Percentiles rank a stretch among this genome's conserved stretches.
Evolutionary conservation across 495 filamentous ascomycete species (phyloP).

Genomic region (Rhizodiscina lignyota): DNA sequence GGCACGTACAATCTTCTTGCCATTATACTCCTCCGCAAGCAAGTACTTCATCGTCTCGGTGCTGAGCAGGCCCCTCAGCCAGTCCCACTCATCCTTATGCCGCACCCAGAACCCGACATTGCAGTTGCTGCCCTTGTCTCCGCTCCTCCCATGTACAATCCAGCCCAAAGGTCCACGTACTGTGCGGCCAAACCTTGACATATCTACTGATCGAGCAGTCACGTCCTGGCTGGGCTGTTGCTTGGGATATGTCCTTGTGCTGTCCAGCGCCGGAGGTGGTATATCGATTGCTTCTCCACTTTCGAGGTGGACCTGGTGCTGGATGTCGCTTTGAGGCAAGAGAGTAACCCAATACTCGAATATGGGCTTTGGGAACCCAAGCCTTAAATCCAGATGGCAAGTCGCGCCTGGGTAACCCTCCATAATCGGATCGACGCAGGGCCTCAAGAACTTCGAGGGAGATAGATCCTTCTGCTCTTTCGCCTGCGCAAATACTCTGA

Average conservation of each 20-base stretch:
- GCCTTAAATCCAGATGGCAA: constrained; percentile 19
- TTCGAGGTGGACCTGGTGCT: constrained; percentile 16
- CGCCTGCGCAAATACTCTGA: constrained; percentile 17
- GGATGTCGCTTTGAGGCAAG: constrained; percentile 16
- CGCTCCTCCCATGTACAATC: constrained; percentile 14
- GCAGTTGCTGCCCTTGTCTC: constrained; percentile 16
- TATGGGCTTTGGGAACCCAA: constrained; percentile 17
- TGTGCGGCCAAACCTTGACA: constrained; percentile 7
- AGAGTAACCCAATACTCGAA: constrained; percentile 23
- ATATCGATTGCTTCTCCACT: constrained; percentile 12
- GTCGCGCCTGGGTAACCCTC: constrained; percentile 23
- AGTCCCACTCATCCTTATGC: constrained; percentile 13
- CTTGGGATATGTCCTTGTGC: constrained; percentile 9
- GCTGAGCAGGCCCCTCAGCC: constrained; percentile 10
- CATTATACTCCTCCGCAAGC: constrained; percentile 13
- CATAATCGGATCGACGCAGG: constrained; percentile 23
- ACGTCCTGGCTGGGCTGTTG: constrained; percentile 12
- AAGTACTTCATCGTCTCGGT: constrained; percentile 10
- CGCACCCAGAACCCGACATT: constrained; percentile 19
- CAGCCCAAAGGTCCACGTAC: constrained; percentile 11
- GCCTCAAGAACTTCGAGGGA: constrained; percentile 21
- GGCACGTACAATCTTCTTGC: constrained; percentile 14
- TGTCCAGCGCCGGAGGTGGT: constrained; percentile 8
- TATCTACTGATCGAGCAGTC: neutral
- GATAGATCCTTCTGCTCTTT: constrained; percentile 11